Base-by-base conservation (phyloP, 257 asterid species). In the Fraxinus anomala region DNA sequence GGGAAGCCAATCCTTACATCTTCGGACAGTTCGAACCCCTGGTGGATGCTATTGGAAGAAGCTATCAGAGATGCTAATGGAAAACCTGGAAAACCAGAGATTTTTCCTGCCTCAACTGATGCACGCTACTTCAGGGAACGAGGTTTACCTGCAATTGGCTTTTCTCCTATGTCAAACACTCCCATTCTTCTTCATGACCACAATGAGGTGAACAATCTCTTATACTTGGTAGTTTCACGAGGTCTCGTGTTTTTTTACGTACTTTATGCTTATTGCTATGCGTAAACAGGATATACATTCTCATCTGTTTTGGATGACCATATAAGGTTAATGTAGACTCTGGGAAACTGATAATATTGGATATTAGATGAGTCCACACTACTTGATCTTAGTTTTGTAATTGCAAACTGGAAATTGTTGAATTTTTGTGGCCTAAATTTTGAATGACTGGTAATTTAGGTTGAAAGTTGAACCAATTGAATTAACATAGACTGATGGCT, bases 161-260 rank as follows among this genome's bases (percentile, higher is more conserved):
- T 95, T 82, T 95, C 99, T 81, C 99, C 99, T 13, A 93, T 95
- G 99, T 91, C 94, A 21, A 95, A 93, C 86, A 95, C 99, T 74
- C 97, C 98, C 73, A 87, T 93, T 87, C 90, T 93, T 70, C 99
- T 95, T 79, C 99, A 95, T 42, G 97, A 93, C 83, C 99, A 95
- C 88, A 89, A 95, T 61, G 98, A 95, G 98, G 98, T 92, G 83
- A 86, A 66, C 59, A 49, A 63, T 73, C 73, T 81, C 72, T 74
- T 71, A 49, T 23, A 33, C 40, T 49, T 40, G 23, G 34, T 75
- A 31, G 54, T 63, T 76, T 8, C 51, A 19, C 16, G 39, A 30
- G 40, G 23, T 70, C 72, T 59, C 39, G 33, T 16, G 65, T 68
- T 30, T 24, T 67, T 30, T 2, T 36, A 65, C 30, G 1, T 63